Evolutionary conservation across 1,284 basidiomycete species (phyloP).

Genomic region (Afroboletus lepidellus): DNA sequence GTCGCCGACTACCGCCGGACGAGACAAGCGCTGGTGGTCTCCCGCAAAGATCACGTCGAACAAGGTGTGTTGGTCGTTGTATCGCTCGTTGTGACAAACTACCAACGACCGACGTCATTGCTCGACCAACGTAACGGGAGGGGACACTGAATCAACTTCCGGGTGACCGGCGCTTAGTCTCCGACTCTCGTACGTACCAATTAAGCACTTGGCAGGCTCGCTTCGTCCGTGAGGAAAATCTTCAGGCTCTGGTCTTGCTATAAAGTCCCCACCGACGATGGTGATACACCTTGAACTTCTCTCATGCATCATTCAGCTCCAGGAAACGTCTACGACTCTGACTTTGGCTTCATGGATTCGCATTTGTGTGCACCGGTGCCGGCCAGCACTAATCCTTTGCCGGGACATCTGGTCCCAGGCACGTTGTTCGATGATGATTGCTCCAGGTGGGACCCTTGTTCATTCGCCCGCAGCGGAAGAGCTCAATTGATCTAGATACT

Average conservation of each 20-base stretch:
- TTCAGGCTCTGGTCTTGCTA: background rate
- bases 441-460: background rate
- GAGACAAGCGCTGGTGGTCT: background rate
- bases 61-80: background rate
- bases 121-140: background rate
- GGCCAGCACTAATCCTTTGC: background rate
- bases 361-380: background rate
- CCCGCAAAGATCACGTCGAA: background rate
- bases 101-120: background rate
- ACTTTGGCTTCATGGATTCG: background rate
- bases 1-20: background rate
- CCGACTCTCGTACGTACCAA: background rate
- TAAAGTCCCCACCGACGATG: background rate
- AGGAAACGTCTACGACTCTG: background rate
- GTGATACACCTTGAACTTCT: background rate
- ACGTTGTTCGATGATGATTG: background rate
- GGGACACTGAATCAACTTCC: too few relatives aligned
- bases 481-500: slow-evolving; percentile 5
- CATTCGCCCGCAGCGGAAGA: background rate
- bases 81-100: background rate
- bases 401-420: background rate
- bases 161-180: background rate
- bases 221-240: too few relatives aligned
- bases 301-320: background rate
- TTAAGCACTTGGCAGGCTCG: background rate